phyloP scores from a whole-genome alignment of 768 basidiomycete species.

The Termitomyces eurrhizus region DNA sequence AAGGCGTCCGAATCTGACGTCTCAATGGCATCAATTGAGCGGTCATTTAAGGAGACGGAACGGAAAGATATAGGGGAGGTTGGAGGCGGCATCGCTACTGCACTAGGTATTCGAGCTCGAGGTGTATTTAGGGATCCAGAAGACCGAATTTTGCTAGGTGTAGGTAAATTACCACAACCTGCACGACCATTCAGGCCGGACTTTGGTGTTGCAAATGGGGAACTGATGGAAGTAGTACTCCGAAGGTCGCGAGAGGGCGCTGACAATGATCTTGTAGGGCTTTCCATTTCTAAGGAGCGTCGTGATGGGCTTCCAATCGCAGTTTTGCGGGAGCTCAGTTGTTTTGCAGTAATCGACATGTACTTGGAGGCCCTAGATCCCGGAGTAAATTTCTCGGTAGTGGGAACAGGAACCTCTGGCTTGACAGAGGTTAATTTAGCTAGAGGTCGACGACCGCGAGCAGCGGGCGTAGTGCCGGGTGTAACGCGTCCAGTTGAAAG shows the following conservation, averaged over 20 bases:
- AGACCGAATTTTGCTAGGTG: constrained; percentile 31
- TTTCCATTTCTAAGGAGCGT: constrained; percentile 17
- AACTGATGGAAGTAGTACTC: constrained; percentile 40
- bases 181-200: constrained; percentile 35
- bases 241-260: constrained; percentile 33
- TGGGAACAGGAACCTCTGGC: constrained; percentile 27
- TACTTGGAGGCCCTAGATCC: constrained; percentile 87
- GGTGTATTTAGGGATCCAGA: constrained; percentile 46
- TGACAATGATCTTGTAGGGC: constrained; percentile 24
- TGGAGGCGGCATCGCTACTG: constrained; percentile 80
- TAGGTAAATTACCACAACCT: constrained; percentile 30
- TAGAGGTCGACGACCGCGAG: constrained; percentile 25
- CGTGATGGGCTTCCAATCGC: constrained; percentile 29
- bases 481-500: constrained; percentile 32
- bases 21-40: constrained; percentile 9
- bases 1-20: constrained; percentile 31
- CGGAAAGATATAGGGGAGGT: constrained; percentile 51
- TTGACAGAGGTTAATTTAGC: constrained; percentile 30
- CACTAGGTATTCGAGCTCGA: constrained; percentile 64
- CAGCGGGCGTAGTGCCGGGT: constrained; percentile 34
- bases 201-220: constrained; percentile 70
- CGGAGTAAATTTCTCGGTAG: constrained; percentile 56
- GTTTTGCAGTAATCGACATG: constrained; percentile 78
- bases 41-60: constrained; percentile 35
- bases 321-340: constrained; percentile 52